Evolutionary conservation across 345 rosid species (phyloP).

Genomic region (Isatis tinctoria): DNA sequence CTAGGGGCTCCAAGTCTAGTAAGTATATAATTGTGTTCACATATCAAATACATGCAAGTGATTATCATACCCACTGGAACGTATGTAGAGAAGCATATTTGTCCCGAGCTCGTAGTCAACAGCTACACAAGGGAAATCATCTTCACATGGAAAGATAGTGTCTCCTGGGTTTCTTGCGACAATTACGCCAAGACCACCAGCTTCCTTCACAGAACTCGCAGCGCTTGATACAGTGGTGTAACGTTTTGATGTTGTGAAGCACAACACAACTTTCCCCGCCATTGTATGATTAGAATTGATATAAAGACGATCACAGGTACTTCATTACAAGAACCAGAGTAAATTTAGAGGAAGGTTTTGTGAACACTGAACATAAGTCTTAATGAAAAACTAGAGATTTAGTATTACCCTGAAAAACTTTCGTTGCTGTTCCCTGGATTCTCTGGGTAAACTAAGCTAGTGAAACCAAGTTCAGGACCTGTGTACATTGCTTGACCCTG

Average conservation of each 20-base stretch:
- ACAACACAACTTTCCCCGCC: conserved; percentile 26
- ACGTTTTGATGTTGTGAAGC: conserved; percentile 26
- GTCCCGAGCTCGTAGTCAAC: conserved; percentile 33
- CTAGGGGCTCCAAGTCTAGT: too few relatives aligned
- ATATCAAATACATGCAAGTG: too few relatives aligned
- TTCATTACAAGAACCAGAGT: conserved; percentile 8
- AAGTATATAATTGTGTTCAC: too few relatives aligned
- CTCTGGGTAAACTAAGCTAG: conserved; percentile 40
- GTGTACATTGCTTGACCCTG: conserved; percentile 35
- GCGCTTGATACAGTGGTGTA: conserved; percentile 16
- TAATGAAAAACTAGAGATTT: neutral
- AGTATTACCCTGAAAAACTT: conserved; percentile 5
- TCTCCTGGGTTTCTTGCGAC: conserved; percentile 28
- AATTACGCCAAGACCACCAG: conserved; percentile 43
- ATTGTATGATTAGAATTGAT: conserved; percentile 19
- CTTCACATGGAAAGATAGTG: conserved; percentile 20
- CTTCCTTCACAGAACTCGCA: conserved; percentile 26
- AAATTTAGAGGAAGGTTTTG: neutral
- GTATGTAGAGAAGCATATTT: neutral
- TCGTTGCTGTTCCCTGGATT: conserved; percentile 23
- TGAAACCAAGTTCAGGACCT: conserved; percentile 36
- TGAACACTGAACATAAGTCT: neutral
- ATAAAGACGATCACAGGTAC: conserved; percentile 14
- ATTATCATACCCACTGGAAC: neutral
- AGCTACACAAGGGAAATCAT: conserved; percentile 37